Conservation (phyloP, 2,329 filamentous ascomycete genomes). For the Chaetomiaceae sp. region DNA sequence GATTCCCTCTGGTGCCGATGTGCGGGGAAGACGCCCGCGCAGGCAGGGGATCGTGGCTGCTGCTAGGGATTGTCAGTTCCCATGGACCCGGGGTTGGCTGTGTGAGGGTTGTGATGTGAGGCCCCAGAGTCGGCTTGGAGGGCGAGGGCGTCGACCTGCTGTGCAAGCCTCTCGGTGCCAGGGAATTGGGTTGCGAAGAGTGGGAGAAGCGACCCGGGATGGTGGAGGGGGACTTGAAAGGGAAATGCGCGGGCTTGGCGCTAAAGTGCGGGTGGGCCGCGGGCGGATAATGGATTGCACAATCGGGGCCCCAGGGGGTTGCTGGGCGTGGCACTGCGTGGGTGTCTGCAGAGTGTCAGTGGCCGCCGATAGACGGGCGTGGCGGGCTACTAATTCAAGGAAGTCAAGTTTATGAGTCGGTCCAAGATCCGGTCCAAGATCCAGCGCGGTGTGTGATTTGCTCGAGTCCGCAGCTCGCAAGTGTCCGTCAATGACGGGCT, state of each 20-base stretch:
- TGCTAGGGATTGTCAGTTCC: constrained; percentile 51
- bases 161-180: neutral
- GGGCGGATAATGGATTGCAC: constrained; percentile 5
- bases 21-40: constrained; percentile 34
- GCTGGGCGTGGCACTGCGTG: no score
- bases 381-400: no score
- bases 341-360: constrained; percentile 8
- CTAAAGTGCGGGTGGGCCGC: constrained; percentile 1
- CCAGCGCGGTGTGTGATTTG: no score
- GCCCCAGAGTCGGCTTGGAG: neutral
- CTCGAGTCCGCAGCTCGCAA: no score
- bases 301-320: neutral
- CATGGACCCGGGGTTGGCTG: constrained; percentile 43
- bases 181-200: neutral
- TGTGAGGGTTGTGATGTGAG: neutral
- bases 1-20: constrained; percentile 25
- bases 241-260: constrained; percentile 22
- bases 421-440: no score
- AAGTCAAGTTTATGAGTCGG: no score
- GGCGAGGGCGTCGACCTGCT: neutral
- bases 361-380: constrained; percentile 16
- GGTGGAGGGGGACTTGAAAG: constrained; percentile 14
- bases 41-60: constrained; percentile 46
- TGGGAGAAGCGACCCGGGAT: neutral
- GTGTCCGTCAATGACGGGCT: no score